A percentile compares a stretch with the other conserved stretches of the same genome.
Conservation (phyloP, 352 stramenopile genomes). For the Pythium phragmitis region DNA sequence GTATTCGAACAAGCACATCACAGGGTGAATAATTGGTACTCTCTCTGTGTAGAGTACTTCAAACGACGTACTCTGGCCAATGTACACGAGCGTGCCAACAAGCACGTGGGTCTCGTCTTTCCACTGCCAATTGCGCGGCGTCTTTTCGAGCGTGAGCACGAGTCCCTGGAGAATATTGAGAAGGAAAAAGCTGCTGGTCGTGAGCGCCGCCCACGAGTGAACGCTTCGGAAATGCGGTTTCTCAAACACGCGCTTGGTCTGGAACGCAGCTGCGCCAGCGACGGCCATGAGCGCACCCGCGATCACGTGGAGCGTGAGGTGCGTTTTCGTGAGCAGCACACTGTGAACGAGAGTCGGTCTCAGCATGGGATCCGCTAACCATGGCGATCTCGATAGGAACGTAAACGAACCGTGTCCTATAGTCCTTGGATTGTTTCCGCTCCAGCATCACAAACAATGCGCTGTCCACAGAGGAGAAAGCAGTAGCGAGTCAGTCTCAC, state of each 20-base stretch:
- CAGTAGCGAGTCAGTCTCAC: not conserved
- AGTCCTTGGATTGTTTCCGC: slow-evolving; percentile 40
- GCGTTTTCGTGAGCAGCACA: slow-evolving; percentile 53
- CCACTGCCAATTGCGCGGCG: slow-evolving; percentile 62
- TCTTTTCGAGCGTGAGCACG: slow-evolving; percentile 59
- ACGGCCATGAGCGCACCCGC: slow-evolving; percentile 38
- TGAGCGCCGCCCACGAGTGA: slow-evolving; percentile 57
- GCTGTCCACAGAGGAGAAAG: slow-evolving; percentile 12
- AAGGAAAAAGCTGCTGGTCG: slow-evolving; percentile 49
- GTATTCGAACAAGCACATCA: not conserved
- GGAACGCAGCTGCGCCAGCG: slow-evolving; percentile 39
- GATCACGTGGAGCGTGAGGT: slow-evolving; percentile 48
- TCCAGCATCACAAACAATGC: slow-evolving; percentile 58
- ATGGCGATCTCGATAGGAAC: not conserved
- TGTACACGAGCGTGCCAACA: slow-evolving; percentile 57
- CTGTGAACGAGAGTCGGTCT: slow-evolving; percentile 19
- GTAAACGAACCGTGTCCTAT: slow-evolving; percentile 38
- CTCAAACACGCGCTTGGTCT: slow-evolving; percentile 30
- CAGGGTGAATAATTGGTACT: not conserved
- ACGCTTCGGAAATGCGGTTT: slow-evolving; percentile 43
- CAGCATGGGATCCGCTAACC: not conserved
- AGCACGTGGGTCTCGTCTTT: slow-evolving; percentile 70
- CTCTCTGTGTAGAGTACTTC: not conserved
- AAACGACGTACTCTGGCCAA: slow-evolving; percentile 34
- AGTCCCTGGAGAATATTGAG: slow-evolving; percentile 67